Evolutionary conservation across 495 filamentous ascomycete species (phyloP).

Genomic region (Podospora conica): DNA sequence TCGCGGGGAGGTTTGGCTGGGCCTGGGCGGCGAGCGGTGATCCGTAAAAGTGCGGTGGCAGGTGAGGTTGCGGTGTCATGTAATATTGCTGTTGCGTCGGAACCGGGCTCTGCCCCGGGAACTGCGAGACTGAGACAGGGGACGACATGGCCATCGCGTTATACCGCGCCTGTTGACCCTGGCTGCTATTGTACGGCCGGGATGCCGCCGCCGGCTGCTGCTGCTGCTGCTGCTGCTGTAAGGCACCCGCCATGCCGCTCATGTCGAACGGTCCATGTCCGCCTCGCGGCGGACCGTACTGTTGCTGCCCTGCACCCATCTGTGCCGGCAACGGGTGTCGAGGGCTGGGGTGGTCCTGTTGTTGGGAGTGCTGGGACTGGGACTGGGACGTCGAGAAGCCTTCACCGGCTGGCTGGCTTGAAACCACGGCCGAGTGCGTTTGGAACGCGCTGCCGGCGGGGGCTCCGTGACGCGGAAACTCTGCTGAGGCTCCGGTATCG

Average conservation of each 20-base stretch:
- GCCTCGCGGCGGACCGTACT: conserved; percentile 23
- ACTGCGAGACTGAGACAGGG: conserved; percentile 42
- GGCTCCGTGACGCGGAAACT: conserved; percentile 26
- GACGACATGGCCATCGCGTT: conserved; percentile 31
- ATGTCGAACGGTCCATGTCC: conserved; percentile 40
- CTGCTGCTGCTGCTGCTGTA: conserved; percentile 33
- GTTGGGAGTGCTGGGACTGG: conserved; percentile 12
- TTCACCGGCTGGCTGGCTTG: conserved; percentile 17
- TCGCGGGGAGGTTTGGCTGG: conserved; percentile 25
- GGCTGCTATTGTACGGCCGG: conserved; percentile 25
- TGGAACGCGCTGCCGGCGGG: conserved; percentile 14
- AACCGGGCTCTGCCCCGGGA: conserved; percentile 25
- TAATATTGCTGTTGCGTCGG: conserved; percentile 34
- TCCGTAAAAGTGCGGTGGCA: conserved; percentile 35
- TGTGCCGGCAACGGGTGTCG: conserved; percentile 34
- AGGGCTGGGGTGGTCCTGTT: conserved; percentile 27
- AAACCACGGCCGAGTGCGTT: conserved; percentile 3
- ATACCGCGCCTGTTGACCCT: conserved; percentile 34
- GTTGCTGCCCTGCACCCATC: conserved; percentile 31
- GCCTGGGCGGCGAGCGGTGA: conserved; percentile 30
- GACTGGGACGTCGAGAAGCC: conserved; percentile 15
- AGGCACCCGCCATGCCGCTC: conserved; percentile 32
- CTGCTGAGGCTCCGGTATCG: conserved; percentile 28
- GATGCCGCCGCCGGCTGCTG: conserved; percentile 30
- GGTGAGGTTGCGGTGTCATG: conserved; percentile 36